Evolutionary conservation across 2,329 filamentous ascomycete genomes (phyloP), one percentile per base, ranked within the genome.

Genomic region (Achaetomium macrosporum): DNA sequence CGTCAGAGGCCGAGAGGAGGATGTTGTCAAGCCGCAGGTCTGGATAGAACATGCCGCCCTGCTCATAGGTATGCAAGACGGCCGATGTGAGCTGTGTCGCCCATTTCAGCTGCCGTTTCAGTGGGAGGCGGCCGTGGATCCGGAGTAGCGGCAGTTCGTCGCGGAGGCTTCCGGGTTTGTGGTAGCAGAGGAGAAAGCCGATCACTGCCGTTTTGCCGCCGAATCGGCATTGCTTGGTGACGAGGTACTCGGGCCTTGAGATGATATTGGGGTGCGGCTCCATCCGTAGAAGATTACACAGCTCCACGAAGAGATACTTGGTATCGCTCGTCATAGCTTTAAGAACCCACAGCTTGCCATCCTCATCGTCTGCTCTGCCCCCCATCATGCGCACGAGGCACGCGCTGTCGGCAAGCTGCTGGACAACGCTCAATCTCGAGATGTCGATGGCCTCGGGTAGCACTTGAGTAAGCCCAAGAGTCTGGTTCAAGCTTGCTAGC

Each of bases 281-380:
- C 42, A 82, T 71, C 29, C 65, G 71, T 49, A 83, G 73, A 2
- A 84, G 72, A 20, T 75, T 73, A 50, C 75, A 75, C 16, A 84
- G 70, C 64, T 84, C 81, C 59, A 83, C 78, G 61, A 83, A 84
- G 36, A 84, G 69, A 60, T 78, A 83, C 61, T 82, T 82, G 55
- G 77, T 72, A 57, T 74, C 76, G 65, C 76, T 79, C 2, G 76
- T 77, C 40, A 83, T 64, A 3, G 78, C 77, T 63, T 84, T 84
- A 65, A 84, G 74, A 51, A 82, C 76, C 69, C 74, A 77, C 2
- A 70, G 64, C 44, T 67, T 62, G 45, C 66, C 60, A 7, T 65
- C 68, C 17, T 66, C 43, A 9, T 48, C 15, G 3, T 45, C 17
- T 30, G 11, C 17, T 15, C 7, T 17, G 1, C 37, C 31, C 4